A percentile compares a stretch with the other conserved stretches of the same genome.
phyloP scores from a whole-genome alignment of 2,329 filamentous ascomycete species.

The Aureobasidium sp. region DNA sequence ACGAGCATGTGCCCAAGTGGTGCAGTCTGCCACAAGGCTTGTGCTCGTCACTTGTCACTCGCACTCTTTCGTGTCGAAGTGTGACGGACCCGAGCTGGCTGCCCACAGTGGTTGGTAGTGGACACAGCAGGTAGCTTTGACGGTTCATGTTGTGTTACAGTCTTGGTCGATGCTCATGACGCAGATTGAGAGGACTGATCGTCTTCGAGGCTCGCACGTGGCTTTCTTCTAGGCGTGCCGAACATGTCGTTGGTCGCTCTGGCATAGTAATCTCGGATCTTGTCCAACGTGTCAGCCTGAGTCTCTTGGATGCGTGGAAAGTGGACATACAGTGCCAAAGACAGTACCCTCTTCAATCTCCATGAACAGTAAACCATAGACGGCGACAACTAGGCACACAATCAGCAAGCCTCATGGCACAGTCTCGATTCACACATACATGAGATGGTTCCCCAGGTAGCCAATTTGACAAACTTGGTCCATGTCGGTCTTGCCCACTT shows the following conservation, averaged over 20 bases:
- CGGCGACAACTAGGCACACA: slow-evolving; percentile 6
- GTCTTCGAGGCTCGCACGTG: background rate
- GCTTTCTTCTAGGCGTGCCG: background rate
- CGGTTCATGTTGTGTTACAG: background rate
- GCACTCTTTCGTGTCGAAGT: background rate
- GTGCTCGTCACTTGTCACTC: background rate
- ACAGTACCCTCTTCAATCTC: slow-evolving; percentile 6
- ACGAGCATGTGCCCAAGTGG: background rate
- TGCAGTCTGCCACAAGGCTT: background rate
- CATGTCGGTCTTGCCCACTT: slow-evolving; percentile 54
- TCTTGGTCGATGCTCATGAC: background rate
- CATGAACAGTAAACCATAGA: slow-evolving; percentile 13
- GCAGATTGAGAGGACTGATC: background rate
- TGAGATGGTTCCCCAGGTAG: slow-evolving; percentile 52
- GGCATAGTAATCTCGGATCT: slow-evolving; percentile 2
- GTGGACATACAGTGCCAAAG: slow-evolving; percentile 8
- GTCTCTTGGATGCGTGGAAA: background rate
- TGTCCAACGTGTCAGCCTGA: background rate
- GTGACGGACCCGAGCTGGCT: background rate
- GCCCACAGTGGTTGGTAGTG: background rate
- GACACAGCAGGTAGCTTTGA: background rate
- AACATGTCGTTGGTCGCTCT: slow-evolving; percentile 10
- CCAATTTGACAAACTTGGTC: slow-evolving; percentile 56
- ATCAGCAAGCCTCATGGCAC: background rate
- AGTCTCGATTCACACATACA: slow-evolving; percentile 36